These are phyloP conservation scores for Fusarium sp. DNA, from an alignment of 2,329 filamentous ascomycete species.

Conservation along the genomic window DNA sequence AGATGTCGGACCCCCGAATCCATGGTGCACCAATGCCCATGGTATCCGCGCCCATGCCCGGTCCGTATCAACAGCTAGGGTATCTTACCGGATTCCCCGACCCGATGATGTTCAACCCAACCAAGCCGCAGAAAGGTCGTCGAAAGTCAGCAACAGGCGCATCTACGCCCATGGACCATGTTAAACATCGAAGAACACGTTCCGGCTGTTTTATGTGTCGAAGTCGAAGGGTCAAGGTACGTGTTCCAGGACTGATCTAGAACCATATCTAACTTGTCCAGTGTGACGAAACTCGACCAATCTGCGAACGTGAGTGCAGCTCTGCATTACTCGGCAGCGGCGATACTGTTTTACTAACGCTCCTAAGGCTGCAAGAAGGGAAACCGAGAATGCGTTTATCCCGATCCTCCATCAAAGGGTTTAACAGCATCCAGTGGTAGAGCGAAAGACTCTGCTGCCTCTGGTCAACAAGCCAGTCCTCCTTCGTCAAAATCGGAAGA, in stretches of 20 bases:
- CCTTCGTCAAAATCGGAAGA: constrained; percentile 66
- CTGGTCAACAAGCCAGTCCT: constrained; percentile 59
- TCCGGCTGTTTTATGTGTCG: constrained; percentile 95
- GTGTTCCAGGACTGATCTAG: constrained; percentile 6
- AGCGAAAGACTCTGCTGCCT: constrained; percentile 52
- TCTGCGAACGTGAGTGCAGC: constrained; percentile 76
- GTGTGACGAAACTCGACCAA: constrained; percentile 90
- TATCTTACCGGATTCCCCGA: constrained; percentile 64
- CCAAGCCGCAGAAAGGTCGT: constrained; percentile 61
- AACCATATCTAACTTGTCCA: constrained; percentile 52
- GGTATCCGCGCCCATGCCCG: constrained; percentile 51
- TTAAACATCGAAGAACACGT: constrained; percentile 92
- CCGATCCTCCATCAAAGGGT: constrained; percentile 70
- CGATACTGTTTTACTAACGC: constrained; percentile 19
- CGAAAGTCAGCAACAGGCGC: constrained; percentile 59
- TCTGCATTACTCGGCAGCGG: not conserved
- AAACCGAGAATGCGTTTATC: constrained; percentile 89
- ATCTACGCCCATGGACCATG: constrained; percentile 68
- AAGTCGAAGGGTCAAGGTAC: constrained; percentile 83
- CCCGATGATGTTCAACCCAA: constrained; percentile 59
- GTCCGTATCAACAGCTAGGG: constrained; percentile 59
- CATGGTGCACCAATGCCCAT: constrained; percentile 48
- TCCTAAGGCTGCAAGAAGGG: constrained; percentile 88
- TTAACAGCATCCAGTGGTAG: constrained; percentile 38
- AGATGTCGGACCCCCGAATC: constrained; percentile 53